Conservation (phyloP, 2,329 filamentous ascomycete species). For the Hypoxylon sp. region DNA sequence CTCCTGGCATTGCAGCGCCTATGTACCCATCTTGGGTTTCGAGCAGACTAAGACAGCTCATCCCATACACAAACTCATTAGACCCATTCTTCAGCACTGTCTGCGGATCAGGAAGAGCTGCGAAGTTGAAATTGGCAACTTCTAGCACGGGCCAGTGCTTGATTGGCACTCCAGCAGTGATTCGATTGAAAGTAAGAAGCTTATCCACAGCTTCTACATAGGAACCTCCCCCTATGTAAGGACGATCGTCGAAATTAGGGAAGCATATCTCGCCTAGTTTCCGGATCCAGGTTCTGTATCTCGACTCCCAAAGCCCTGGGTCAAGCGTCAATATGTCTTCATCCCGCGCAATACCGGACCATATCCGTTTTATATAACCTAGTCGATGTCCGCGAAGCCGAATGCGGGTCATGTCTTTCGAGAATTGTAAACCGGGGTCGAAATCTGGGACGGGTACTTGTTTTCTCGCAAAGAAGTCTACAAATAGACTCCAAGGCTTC, state of each 20-base stretch:
- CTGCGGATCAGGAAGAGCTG: slow-evolving; percentile 2
- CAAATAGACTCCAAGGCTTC: slow-evolving; percentile 5
- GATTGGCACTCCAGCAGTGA: background rate
- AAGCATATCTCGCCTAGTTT: background rate
- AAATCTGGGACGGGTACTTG: background rate
- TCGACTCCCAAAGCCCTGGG: background rate
- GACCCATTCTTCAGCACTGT: slow-evolving; percentile 3
- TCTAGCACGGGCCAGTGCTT: slow-evolving; percentile 10
- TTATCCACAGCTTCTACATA: background rate
- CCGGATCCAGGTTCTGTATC: slow-evolving; percentile 9
- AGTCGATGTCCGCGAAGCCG: background rate
- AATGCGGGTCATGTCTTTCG: slow-evolving; percentile 1
- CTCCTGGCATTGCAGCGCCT: slow-evolving; percentile 3
- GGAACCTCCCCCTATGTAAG: slow-evolving; percentile 1
- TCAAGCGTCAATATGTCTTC: slow-evolving; percentile 4
- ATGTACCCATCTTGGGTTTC: slow-evolving; percentile 4
- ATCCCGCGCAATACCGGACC: background rate
- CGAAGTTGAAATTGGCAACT: slow-evolving; percentile 5
- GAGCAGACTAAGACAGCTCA: slow-evolving; percentile 6
- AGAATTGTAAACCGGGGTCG: slow-evolving; percentile 2
- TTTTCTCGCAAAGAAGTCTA: slow-evolving; percentile 3
- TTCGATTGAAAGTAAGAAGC: slow-evolving; percentile 5
- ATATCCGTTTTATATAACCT: background rate
- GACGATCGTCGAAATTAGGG: slow-evolving; percentile 1
- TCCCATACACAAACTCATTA: slow-evolving; percentile 1